Base-by-base conservation (phyloP, 1,284 basidiomycete genomes). In the Ganoderma resinaceum region DNA sequence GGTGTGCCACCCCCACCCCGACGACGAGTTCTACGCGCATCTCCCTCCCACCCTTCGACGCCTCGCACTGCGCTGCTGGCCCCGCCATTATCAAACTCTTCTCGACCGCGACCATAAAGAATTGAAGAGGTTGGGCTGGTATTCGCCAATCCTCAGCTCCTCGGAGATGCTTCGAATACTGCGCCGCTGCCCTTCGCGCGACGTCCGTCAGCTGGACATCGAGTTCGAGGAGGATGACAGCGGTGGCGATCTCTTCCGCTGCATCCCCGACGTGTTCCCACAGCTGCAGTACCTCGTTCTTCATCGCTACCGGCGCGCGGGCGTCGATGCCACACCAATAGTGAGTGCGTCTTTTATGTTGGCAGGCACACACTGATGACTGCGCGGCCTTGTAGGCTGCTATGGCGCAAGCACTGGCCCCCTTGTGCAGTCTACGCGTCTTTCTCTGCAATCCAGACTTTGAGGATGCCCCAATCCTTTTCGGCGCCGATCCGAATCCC, bases 1-100 rank as follows among this genome's bases (percentile, higher is more conserved):
- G 14, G 23, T 66, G 8, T 61, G 59, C 6, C 61, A 66, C 26
- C 65, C 65, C 3, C 59, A 66, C 23, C 58, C 65, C 3, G 58
- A 66, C 4, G 58, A 66, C 35, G 33, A 61, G 46, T 23, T 66
- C 16, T 66, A 53, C 20, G 11, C 58, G 8, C 65, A 61, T 18
- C 43, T 66, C 11, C 46, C 65, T 0, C 7, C 59, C 0, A 42
- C 58, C 9, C 46, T 66, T 23, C 33, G 23, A 14, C 20, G 20
- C 18, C 58, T 66, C 20, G 8, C 65, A 0, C 11, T 66, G 4
- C 65, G 65, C 9, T 60, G 60, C 49, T 66, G 59, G 58, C 65
- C 65, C 5, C 53, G 63, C 16, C 60, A 66, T 23, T 66, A 61
- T 46, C 49, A 46, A 40, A 29, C 35, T 55, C 35, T 53, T 11